A percentile compares a stretch with the other conserved stretches of the same genome.
These are phyloP conservation scores for Cercospora zeae-maydis DNA, from an alignment of 2,329 filamentous ascomycete species.

Conservation along the genomic window DNA sequence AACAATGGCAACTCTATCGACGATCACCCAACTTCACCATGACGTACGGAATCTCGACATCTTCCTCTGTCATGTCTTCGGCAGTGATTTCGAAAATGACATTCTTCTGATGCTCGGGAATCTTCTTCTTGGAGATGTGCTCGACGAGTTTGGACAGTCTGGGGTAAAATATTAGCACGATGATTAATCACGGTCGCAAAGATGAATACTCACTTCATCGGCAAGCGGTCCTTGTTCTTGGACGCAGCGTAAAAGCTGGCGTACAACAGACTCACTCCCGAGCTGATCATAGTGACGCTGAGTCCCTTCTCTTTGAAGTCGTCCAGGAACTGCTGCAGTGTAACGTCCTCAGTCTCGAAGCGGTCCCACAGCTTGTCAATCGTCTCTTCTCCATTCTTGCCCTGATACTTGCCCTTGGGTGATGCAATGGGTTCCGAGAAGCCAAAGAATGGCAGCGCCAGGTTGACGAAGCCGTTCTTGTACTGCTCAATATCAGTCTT, in stretches of 20 bases:
- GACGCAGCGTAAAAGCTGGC: constrained; percentile 85
- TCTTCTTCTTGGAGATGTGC: constrained; percentile 83
- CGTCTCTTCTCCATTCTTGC: constrained; percentile 70
- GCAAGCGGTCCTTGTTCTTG: constrained; percentile 76
- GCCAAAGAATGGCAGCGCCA: constrained; percentile 94
- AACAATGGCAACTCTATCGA: constrained; percentile 34
- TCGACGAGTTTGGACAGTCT: constrained; percentile 88
- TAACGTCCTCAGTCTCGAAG: constrained; percentile 85
- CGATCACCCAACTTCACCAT: constrained; percentile 67
- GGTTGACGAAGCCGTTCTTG: constrained; percentile 98
- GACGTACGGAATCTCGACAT: constrained; percentile 95
- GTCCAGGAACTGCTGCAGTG: constrained; percentile 76
- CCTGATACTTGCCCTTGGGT: constrained; percentile 85
- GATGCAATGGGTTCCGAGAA: constrained; percentile 96
- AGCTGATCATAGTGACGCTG: constrained; percentile 87
- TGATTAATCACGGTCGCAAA: neutral
- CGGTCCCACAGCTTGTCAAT: constrained; percentile 98
- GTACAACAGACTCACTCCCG: constrained; percentile 92
- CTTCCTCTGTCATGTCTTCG: constrained; percentile 82
- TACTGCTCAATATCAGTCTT: constrained; percentile 97
- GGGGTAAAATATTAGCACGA: neutral
- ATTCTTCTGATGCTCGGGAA: constrained; percentile 88
- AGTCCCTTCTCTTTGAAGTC: constrained; percentile 79
- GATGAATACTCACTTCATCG: constrained; percentile 57
- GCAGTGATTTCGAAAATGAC: constrained; percentile 95